Evolutionary conservation across 1,284 basidiomycete species (phyloP), one percentile per base, ranked within the genome.

Genomic region (Ceratobasidium sp.): DNA sequence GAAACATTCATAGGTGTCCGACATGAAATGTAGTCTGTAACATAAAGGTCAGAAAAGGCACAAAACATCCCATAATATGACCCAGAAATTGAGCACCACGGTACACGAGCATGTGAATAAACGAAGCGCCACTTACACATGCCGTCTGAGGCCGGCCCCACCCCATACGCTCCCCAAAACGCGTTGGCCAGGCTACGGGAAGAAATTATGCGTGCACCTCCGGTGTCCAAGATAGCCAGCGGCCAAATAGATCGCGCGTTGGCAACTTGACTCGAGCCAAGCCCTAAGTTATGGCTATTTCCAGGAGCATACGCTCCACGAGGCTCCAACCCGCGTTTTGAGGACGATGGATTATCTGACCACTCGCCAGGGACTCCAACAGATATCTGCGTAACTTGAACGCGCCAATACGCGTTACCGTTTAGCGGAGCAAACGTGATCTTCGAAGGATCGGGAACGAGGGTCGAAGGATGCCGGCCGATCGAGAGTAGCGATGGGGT

Each of bases 11-110:
- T 58, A 12, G 80, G 40, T 9, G 56, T 56, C 13, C 23, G 56
- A 53, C 80, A 80, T 3, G 78, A 75, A 18, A 80, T 69, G 58
- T 80, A 80, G 60, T 80, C 80, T 80, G 56, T 39, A 60, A 77
- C 7, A 77, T n/a, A 68, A 64, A 53, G 40, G 44, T 61, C 58
- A 75, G 46, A 6, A 28, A 26, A 75, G 51, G 20, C 28, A 46
- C 18, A 42, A 49, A 26, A 51, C 44, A 39, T n/a, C 58, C 10
- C 58, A 44, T n/a, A 55, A n/a, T 9, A 55, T n/a, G 23, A 55
- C 60, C 39, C 3, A 18, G 39, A 15, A 18, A 23, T 42, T 33
- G 18, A 39, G 39, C 33, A 63, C 39, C 60, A 13, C 23, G 44
- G 18, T 33, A n/a, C n/a, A 44, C 15, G 46, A 20, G 1, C 39